These are phyloP conservation scores for Aspergillus fischeri DNA, from an alignment of 2,329 filamentous ascomycete species.

Conservation along the genomic window DNA sequence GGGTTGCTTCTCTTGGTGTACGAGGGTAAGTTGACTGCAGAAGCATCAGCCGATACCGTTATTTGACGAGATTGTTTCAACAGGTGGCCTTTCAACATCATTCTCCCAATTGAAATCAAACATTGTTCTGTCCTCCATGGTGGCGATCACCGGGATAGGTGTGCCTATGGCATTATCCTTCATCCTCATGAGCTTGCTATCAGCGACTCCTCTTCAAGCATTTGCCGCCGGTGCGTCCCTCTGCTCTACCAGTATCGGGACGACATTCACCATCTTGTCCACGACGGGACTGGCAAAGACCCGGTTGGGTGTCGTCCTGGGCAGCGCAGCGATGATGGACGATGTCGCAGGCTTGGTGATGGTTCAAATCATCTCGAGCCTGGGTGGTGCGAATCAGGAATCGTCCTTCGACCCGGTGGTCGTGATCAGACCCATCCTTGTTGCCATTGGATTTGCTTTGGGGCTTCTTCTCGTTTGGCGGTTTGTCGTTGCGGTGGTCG, in stretches of 20 bases:
- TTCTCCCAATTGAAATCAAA: constrained; percentile 56
- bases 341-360: constrained; percentile 74
- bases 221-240: constrained; percentile 71
- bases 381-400: constrained; percentile 59
- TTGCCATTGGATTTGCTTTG: constrained; percentile 39
- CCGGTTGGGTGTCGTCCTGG: constrained; percentile 59
- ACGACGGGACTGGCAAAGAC: constrained; percentile 57
- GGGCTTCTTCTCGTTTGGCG: constrained; percentile 26
- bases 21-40: constrained; percentile 49
- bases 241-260: constrained; percentile 71
- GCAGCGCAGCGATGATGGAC: constrained; percentile 74
- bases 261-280: constrained; percentile 61
- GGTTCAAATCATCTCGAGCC: constrained; percentile 66
- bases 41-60: not conserved
- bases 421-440: constrained; percentile 50
- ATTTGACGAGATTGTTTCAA: not conserved
- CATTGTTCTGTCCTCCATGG: constrained; percentile 54
- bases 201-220: constrained; percentile 54
- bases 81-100: constrained; percentile 26
- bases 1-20: constrained; percentile 70
- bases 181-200: constrained; percentile 47
- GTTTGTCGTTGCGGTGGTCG: constrained; percentile 11
- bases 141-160: constrained; percentile 63
- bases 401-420: constrained; percentile 36
- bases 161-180: constrained; percentile 65